These are phyloP conservation scores for Candida ipomoeae DNA, from an alignment of 805 yeast species.

Conservation along the genomic window DNA sequence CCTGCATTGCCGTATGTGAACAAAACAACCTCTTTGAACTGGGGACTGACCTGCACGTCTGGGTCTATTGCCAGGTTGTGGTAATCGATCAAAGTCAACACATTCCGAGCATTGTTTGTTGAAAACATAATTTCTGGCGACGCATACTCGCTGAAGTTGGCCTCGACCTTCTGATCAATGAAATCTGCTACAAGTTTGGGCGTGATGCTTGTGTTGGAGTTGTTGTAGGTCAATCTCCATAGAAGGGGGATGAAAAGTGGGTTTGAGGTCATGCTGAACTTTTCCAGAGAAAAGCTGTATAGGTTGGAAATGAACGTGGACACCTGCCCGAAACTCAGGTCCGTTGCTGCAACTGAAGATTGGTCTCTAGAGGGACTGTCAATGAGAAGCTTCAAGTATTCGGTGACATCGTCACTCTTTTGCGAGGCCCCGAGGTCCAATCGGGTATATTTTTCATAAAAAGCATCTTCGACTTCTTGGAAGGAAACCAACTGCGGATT, in stretches of 20 bases:
- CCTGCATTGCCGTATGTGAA: slow-evolving; percentile 37
- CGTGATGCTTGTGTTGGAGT: slow-evolving; percentile 17
- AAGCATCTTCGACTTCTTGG: slow-evolving; percentile 19
- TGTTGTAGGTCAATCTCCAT: slow-evolving; percentile 28
- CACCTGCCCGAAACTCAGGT: slow-evolving; percentile 21
- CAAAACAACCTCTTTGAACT: slow-evolving; percentile 32
- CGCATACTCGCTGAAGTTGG: slow-evolving; percentile 4
- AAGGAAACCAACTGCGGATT: slow-evolving; percentile 25
- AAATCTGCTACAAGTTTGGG: slow-evolving; percentile 24
- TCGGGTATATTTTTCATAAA: slow-evolving; percentile 28
- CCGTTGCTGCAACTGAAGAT: slow-evolving; percentile 15
- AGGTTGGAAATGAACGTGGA: slow-evolving; percentile 27
- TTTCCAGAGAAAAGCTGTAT: slow-evolving; percentile 23
- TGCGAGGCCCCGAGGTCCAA: slow-evolving; percentile 16
- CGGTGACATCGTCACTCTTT: slow-evolving; percentile 26
- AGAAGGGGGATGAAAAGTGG: slow-evolving; percentile 33
- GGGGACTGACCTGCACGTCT: slow-evolving; percentile 11
- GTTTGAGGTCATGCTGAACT: slow-evolving; percentile 21
- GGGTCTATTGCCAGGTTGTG: slow-evolving; percentile 14
- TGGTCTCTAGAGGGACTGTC: slow-evolving; percentile 27
- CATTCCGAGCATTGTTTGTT: slow-evolving; percentile 27
- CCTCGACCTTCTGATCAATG: slow-evolving; percentile 11
- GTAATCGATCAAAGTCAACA: slow-evolving; percentile 24
- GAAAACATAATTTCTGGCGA: slow-evolving; percentile 18
- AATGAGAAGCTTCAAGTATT: slow-evolving; percentile 29